Percentiles rank a stretch among this genome's conserved stretches.
phyloP scores from a whole-genome alignment of 192 early-diverging fungal genomes.

The Chytriomyces confervae region DNA sequence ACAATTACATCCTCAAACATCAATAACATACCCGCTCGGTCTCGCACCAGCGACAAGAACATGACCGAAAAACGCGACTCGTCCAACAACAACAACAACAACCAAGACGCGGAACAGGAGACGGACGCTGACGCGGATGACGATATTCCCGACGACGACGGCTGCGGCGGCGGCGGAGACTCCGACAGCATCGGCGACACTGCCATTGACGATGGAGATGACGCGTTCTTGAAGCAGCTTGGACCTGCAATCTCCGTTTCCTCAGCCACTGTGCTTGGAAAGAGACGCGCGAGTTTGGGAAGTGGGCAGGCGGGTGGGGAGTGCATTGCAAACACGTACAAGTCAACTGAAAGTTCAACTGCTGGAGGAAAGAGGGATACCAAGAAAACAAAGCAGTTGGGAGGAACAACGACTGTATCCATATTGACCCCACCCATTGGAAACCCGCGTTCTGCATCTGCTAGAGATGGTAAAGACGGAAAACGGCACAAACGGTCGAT shows the following conservation, averaged over 20 bases:
- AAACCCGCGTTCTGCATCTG: neutral
- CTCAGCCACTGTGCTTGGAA: too few species aligned
- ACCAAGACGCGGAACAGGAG: neutral
- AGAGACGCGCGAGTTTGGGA: too few species aligned
- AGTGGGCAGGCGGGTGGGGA: too few species aligned
- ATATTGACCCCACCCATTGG: conserved; percentile 30
- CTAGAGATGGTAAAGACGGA: neutral
- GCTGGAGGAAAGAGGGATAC: neutral
- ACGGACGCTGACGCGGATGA: neutral
- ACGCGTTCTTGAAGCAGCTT: neutral
- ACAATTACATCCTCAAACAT: neutral
- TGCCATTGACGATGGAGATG: neutral
- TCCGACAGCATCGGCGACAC: neutral
- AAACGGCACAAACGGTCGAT: too few species aligned
- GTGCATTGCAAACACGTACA: too few species aligned
- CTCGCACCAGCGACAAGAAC: too few species aligned
- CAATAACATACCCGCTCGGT: too few species aligned
- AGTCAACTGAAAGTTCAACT: too few species aligned
- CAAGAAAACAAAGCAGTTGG: conserved; percentile 6
- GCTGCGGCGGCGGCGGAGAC: neutral
- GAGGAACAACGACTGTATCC: neutral
- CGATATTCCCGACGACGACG: neutral
- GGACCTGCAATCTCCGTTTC: too few species aligned
- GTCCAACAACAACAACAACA: neutral
- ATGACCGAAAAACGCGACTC: neutral